Evolutionary conservation across 2,329 filamentous ascomycete genomes (phyloP).

Genomic region (Balansia obtecta): DNA sequence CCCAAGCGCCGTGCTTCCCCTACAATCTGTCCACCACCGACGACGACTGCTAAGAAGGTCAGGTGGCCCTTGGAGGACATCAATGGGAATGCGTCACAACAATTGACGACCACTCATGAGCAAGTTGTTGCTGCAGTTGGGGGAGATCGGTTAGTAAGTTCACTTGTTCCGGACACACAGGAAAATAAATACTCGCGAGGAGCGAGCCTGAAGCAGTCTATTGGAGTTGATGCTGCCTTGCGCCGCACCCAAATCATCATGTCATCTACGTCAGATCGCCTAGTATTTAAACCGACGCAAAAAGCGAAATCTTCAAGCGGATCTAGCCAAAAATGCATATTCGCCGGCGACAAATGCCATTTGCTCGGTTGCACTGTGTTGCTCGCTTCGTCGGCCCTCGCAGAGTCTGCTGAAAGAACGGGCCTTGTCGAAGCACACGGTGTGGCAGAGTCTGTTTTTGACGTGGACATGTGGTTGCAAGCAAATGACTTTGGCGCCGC

Average conservation of each 20-base stretch:
- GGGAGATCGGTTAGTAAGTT: background rate
- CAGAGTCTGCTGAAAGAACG: constrained; percentile 22
- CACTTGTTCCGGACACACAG: background rate
- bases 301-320: background rate
- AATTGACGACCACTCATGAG: background rate
- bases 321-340: constrained; percentile 16
- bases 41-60: background rate
- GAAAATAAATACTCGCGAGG: background rate
- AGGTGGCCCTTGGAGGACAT: constrained; percentile 14
- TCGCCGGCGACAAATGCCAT: constrained; percentile 22
- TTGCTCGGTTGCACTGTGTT: constrained; percentile 26
- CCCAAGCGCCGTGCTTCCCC: constrained; percentile 10
- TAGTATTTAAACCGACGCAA: background rate
- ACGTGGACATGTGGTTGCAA: constrained; percentile 24
- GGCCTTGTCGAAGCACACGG: constrained; percentile 31
- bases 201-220: background rate
- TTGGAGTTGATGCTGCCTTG: background rate
- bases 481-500: constrained; percentile 2
- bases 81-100: constrained; percentile 12
- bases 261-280: background rate
- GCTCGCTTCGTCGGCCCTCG: constrained; percentile 28
- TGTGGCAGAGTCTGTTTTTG: constrained; percentile 19
- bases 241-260: background rate
- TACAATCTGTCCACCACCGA: background rate
- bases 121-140: background rate